Conservation (phyloP, 208 protist genomes). For the Entamoeba moshkovskii region DNA sequence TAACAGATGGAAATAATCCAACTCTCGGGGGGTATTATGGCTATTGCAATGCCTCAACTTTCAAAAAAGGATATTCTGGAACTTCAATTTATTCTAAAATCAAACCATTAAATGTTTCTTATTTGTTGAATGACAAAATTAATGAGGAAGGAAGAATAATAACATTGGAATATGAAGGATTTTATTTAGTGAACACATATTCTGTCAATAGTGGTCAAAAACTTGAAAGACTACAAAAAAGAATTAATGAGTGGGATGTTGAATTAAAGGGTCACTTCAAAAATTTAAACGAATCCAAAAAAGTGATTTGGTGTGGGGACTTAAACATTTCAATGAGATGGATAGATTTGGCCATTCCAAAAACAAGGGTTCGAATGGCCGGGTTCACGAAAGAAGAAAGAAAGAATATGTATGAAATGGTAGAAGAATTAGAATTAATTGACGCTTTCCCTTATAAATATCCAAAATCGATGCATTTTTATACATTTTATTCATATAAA, state of each 20-base stretch:
- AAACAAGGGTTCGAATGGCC: background rate
- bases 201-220: constrained; percentile 6
- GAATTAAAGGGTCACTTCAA: background rate
- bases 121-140: background rate
- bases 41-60: background rate
- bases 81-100: background rate
- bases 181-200: constrained; percentile 7
- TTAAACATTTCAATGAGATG: constrained; percentile 7
- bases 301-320: constrained; percentile 10
- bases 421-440: background rate
- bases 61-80: background rate
- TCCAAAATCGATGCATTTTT: background rate
- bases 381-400: constrained; percentile 16
- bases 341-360: constrained; percentile 19
- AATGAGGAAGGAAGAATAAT: constrained; percentile 2
- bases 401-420: background rate
- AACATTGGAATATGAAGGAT: background rate
- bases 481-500: background rate
- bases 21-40: background rate
- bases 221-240: background rate
- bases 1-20: background rate
- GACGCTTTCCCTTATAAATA: constrained; percentile 12
- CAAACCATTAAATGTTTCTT: background rate
- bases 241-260: constrained; percentile 14
- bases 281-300: background rate